Evolutionary conservation across 805 yeast species (phyloP).

Genomic region (Schwanniomyces occidentalis): DNA sequence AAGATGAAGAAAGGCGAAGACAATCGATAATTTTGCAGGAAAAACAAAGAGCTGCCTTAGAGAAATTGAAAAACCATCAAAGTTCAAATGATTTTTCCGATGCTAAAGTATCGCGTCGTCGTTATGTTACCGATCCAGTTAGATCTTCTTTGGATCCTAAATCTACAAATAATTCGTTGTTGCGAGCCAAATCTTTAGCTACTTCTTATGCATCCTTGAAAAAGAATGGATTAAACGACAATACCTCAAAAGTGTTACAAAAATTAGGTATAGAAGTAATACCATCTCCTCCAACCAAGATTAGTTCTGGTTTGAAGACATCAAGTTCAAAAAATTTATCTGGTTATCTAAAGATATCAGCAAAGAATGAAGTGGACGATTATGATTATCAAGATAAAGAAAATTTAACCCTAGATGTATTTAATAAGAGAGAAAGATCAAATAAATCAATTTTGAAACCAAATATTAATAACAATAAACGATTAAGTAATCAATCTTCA

Average conservation of each 20-base stretch:
- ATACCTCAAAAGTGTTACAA: constrained; percentile 34
- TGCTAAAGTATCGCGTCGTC: constrained; percentile 11
- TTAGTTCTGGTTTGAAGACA: constrained; percentile 28
- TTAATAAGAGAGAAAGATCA: constrained; percentile 14
- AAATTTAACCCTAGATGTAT: constrained; percentile 14
- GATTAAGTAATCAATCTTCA: too few relatives aligned
- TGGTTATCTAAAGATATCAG: constrained; percentile 15
- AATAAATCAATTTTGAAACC: constrained; percentile 4
- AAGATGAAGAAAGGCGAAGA: constrained; percentile 12
- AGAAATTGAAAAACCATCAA: constrained; percentile 20
- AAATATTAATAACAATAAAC: too few relatives aligned
- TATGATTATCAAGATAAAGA: constrained; percentile 13
- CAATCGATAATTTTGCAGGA: constrained; percentile 24
- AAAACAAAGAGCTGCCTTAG: constrained; percentile 31
- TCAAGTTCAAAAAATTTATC: constrained; percentile 37
- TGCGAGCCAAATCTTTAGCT: constrained; percentile 39
- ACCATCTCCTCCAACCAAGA: constrained; percentile 13
- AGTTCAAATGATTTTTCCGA: constrained; percentile 15
- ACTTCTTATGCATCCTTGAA: constrained; percentile 23
- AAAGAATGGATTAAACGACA: constrained; percentile 17
- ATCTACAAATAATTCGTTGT: constrained; percentile 23
- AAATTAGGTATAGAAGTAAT: constrained; percentile 36
- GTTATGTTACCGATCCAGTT: constrained; percentile 28
- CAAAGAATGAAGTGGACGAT: constrained; percentile 3
- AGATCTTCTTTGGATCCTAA: constrained; percentile 40